A percentile compares a stretch with the other conserved stretches of the same genome.
Evolutionary conservation across 495 filamentous ascomycete species (phyloP).

Genomic region (Astrothelium macrocarpum): DNA sequence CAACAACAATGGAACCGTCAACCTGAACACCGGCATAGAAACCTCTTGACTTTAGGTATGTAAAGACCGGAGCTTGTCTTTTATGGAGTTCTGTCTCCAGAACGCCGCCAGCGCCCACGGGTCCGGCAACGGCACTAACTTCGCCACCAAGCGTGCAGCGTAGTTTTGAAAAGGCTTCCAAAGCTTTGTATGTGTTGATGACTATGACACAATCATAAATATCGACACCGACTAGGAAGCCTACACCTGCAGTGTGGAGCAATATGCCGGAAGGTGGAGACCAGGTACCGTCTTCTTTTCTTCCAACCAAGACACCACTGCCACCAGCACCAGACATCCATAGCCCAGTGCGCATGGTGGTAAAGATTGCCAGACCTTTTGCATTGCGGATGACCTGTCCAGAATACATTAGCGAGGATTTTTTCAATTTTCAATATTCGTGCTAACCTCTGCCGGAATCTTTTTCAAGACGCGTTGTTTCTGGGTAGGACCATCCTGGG

Average conservation of each 20-base stretch:
- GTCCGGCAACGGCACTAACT: slow-evolving; percentile 66
- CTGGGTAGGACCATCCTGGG: slow-evolving; percentile 47
- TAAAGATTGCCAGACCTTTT: slow-evolving; percentile 83
- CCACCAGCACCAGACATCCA: slow-evolving; percentile 85
- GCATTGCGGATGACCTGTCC: slow-evolving; percentile 63
- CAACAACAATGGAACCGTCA: slow-evolving; percentile 75
- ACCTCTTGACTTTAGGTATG: slow-evolving; percentile 79
- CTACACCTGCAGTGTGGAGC: slow-evolving; percentile 74
- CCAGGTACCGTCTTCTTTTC: slow-evolving; percentile 76
- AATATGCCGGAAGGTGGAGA: slow-evolving; percentile 80
- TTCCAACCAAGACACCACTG: slow-evolving; percentile 69
- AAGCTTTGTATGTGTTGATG: slow-evolving; percentile 71
- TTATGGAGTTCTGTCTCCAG: slow-evolving; percentile 66
- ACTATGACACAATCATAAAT: slow-evolving; percentile 90
- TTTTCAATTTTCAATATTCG: neutral
- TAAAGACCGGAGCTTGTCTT: slow-evolving; percentile 66
- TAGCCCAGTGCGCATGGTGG: slow-evolving; percentile 82
- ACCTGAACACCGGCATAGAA: slow-evolving; percentile 74
- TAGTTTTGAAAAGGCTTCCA: slow-evolving; percentile 70
- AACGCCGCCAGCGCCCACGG: slow-evolving; percentile 63
- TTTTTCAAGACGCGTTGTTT: slow-evolving; percentile 69
- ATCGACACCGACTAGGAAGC: slow-evolving; percentile 84
- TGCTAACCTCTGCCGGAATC: slow-evolving; percentile 54
- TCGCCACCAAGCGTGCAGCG: slow-evolving; percentile 71
- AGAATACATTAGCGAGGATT: neutral